Conservation (phyloP, 345 rosid species). For the Eutrema yunnanense region DNA sequence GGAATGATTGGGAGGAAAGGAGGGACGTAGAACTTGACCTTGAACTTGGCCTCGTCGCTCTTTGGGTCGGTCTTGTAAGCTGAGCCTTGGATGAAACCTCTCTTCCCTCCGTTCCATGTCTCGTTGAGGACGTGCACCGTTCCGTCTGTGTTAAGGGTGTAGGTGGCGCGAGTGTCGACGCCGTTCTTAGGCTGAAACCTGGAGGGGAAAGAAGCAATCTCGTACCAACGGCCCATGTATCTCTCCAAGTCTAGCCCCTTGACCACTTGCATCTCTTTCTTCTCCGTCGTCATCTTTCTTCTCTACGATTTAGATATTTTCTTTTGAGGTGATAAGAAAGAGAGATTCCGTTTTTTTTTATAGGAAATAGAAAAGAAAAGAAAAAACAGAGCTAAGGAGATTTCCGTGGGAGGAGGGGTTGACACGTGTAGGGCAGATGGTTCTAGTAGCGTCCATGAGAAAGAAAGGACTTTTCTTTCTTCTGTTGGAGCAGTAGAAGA, state of each 20-base stretch:
- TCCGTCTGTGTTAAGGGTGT: constrained; percentile 65
- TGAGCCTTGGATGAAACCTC: constrained; percentile 54
- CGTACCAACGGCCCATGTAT: constrained; percentile 96
- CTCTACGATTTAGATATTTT: constrained; percentile 15
- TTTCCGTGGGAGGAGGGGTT: constrained; percentile 24
- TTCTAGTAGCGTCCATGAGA: constrained; percentile 20
- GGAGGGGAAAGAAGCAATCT: constrained; percentile 84
- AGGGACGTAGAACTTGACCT: constrained; percentile 83
- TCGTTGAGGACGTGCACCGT: constrained; percentile 75
- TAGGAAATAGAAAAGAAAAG: neutral
- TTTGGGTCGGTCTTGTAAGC: constrained; percentile 74
- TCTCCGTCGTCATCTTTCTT: constrained; percentile 41
- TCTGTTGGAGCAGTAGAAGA: neutral
- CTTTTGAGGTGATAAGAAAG: constrained; percentile 1
- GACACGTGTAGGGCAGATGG: constrained; percentile 28
- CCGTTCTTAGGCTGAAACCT: constrained; percentile 74
- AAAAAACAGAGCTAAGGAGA: neutral
- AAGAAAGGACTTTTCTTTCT: neutral
- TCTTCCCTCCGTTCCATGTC: constrained; percentile 71
- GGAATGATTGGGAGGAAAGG: constrained; percentile 84
- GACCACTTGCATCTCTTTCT: constrained; percentile 70
- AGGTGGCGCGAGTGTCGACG: constrained; percentile 74
- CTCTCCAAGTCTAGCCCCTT: constrained; percentile 53
- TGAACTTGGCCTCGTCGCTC: constrained; percentile 85
- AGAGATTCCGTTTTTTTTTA: neutral